phyloP scores from a whole-genome alignment of 2,329 filamentous ascomycete genomes.

The Hypoxylon sp. region DNA sequence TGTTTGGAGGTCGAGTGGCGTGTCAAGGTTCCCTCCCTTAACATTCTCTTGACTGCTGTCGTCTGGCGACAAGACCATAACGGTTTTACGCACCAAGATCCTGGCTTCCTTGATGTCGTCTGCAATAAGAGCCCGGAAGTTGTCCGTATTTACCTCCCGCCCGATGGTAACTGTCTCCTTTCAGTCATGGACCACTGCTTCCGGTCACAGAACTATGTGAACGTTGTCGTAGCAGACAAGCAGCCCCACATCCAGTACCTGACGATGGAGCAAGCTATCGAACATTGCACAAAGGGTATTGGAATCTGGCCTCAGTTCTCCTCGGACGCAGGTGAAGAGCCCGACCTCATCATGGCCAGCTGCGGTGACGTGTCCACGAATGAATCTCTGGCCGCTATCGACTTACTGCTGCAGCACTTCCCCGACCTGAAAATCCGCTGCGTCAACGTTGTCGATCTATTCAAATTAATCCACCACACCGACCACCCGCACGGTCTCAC shows the following conservation, averaged over 20 bases:
- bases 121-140: conserved; percentile 85
- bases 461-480: conserved; percentile 78
- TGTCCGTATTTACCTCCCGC: conserved; percentile 83
- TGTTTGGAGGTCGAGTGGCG: conserved; percentile 84
- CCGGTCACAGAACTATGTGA: conserved; percentile 81
- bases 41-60: conserved; percentile 82
- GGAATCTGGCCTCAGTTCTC: conserved; percentile 84
- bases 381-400: conserved; percentile 80
- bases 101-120: conserved; percentile 83
- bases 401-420: conserved; percentile 77
- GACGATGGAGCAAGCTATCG: conserved; percentile 77
- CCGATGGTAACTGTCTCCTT: conserved; percentile 82
- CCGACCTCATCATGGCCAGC: conserved; percentile 81
- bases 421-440: conserved; percentile 81
- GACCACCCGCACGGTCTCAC: conserved; percentile 81
- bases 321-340: conserved; percentile 76
- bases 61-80: conserved; percentile 89
- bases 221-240: conserved; percentile 84
- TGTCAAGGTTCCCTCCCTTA: conserved; percentile 78
- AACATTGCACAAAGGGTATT: conserved; percentile 82
- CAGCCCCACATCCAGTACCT: conserved; percentile 83
- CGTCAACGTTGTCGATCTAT: conserved; percentile 84
- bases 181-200: conserved; percentile 83
- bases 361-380: conserved; percentile 82
- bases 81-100: conserved; percentile 85